phyloP scores from a whole-genome alignment of 169 alveolate genomes.

The Theileria orientalis region DNA sequence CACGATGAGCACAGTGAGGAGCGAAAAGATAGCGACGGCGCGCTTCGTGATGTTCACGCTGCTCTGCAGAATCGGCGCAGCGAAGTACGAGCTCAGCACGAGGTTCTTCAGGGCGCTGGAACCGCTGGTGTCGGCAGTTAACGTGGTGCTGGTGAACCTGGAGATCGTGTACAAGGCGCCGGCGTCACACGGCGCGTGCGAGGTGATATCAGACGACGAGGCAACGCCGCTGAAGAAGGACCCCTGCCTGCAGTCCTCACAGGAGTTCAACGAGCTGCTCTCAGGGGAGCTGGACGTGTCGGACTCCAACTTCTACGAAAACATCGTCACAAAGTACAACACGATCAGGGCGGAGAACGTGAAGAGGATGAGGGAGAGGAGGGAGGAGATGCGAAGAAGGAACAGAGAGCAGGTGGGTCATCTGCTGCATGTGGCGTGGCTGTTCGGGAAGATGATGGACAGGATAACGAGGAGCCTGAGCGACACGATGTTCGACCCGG shows the following conservation, averaged over 20 bases:
- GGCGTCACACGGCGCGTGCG: not conserved
- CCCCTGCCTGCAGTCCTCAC: not conserved
- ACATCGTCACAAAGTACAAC: not conserved
- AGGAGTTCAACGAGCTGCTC: not conserved
- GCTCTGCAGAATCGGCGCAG: constrained; percentile 16
- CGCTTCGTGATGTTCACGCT: constrained; percentile 27
- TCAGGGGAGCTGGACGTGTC: not conserved
- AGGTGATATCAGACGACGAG: not conserved
- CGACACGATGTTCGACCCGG: not conserved
- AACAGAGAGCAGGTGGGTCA: not conserved
- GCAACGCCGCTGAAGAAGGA: not conserved
- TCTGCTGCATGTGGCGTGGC: not conserved
- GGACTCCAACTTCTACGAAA: not conserved
- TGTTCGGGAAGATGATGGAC: not conserved
- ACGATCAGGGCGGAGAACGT: not conserved
- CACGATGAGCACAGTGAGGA: constrained; percentile 35
- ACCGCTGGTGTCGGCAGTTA: constrained; percentile 47
- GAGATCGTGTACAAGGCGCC: constrained; percentile 16
- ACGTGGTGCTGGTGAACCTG: constrained; percentile 43
- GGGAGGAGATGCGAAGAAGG: not conserved
- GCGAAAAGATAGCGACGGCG: constrained; percentile 43
- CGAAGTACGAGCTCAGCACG: not conserved
- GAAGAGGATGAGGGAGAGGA: not conserved
- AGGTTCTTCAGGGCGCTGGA: constrained; percentile 19
- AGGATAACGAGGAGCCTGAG: not conserved